Percentiles rank a stretch among this genome's conserved stretches.
Evolutionary conservation across 257 asterid genomes (phyloP).

Genomic region (Cruciata laevipes): DNA sequence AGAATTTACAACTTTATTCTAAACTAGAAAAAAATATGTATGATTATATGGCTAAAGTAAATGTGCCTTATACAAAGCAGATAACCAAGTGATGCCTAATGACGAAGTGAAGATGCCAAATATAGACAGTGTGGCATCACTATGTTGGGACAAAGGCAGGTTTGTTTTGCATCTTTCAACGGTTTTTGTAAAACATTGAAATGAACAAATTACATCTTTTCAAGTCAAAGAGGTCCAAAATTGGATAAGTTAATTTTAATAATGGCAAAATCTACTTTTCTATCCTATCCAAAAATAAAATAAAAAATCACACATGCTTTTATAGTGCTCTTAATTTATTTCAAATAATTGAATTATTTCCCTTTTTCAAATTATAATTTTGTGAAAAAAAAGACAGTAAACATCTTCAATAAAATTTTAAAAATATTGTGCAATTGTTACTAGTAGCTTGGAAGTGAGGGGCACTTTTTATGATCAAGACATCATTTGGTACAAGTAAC

Average conservation of each 20-base stretch:
- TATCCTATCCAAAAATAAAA: neutral
- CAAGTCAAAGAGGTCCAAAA: neutral
- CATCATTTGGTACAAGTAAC: neutral
- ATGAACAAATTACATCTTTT: neutral
- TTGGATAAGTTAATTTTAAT: neutral
- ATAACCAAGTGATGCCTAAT: neutral
- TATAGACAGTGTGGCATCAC: neutral
- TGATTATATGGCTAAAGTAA: too few relatives aligned
- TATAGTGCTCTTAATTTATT: too few relatives aligned
- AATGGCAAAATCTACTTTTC: neutral
- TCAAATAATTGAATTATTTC: too few relatives aligned
- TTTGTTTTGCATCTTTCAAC: neutral
- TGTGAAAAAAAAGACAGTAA: neutral
- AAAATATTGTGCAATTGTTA: too few relatives aligned
- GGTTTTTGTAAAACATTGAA: neutral
- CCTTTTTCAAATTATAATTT: too few relatives aligned
- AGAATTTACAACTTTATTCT: too few relatives aligned
- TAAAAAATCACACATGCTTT: too few relatives aligned
- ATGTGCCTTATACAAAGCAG: too few relatives aligned
- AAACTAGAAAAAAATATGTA: too few relatives aligned
- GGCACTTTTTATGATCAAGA: neutral
- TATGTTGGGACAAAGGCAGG: constrained; percentile 1
- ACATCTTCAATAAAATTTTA: too few relatives aligned
- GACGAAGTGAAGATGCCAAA: neutral
- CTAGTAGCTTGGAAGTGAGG: neutral